Conservation (phyloP, 2,329 filamentous ascomycete genomes). For the Botrytis aclada region DNA sequence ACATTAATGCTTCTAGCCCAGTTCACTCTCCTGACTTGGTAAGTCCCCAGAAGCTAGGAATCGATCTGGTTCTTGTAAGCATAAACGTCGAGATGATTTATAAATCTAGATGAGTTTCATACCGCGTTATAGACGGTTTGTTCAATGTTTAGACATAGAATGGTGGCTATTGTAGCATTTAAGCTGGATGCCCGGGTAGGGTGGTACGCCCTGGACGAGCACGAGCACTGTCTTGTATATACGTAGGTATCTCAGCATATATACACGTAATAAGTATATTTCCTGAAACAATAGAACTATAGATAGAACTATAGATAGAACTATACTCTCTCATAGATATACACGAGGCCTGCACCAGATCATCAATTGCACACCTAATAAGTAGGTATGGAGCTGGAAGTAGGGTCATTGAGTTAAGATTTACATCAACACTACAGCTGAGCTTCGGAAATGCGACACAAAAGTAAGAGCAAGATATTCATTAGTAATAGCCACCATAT, state of each 20-base stretch:
- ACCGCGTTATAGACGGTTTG: neutral
- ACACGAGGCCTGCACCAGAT: neutral
- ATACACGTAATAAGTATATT: neutral
- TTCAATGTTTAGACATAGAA: too few relatives aligned
- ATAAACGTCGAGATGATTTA: neutral
- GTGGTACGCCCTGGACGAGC: neutral
- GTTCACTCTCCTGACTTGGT: too few relatives aligned
- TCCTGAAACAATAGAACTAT: neutral
- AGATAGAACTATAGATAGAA: neutral
- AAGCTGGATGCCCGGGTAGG: too few relatives aligned
- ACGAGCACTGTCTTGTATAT: neutral
- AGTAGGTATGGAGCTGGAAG: neutral
- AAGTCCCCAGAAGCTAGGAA: too few relatives aligned
- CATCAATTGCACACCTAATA: neutral
- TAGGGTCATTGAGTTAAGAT: neutral
- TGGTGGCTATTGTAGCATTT: neutral
- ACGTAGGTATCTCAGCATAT: neutral
- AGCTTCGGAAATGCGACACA: neutral
- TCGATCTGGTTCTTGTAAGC: too few relatives aligned
- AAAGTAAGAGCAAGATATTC: neutral
- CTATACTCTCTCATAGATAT: neutral
- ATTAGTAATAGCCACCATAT: neutral
- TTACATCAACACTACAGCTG: neutral
- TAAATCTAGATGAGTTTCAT: neutral
- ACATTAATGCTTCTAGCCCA: too few relatives aligned